phyloP scores from a whole-genome alignment of 345 rosid species.

The Laguncularia racemosa region DNA sequence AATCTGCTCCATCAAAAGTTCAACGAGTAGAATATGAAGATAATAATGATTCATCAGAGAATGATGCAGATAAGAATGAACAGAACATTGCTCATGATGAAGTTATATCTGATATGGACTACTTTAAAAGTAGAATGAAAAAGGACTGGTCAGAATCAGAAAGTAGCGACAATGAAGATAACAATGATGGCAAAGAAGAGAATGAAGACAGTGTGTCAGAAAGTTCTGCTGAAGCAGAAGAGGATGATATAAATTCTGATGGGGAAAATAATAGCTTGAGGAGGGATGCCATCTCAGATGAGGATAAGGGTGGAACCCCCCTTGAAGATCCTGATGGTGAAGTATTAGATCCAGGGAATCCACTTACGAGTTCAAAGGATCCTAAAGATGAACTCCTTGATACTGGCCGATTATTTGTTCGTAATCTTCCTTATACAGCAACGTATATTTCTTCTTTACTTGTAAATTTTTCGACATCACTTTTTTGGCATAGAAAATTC shows the following conservation, averaged over 20 bases:
- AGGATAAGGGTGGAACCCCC: conserved; percentile 23
- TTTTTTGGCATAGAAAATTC: neutral
- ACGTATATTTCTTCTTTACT: conserved; percentile 29
- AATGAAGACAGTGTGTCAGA: conserved; percentile 15
- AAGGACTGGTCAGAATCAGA: conserved; percentile 73
- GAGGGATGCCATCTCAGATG: conserved; percentile 13
- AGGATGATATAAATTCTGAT: conserved; percentile 9
- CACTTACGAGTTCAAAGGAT: conserved; percentile 24
- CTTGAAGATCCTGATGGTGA: conserved; percentile 31
- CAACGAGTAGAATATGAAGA: conserved; percentile 7
- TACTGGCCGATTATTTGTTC: conserved; percentile 71
- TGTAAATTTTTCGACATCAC: conserved; percentile 3
- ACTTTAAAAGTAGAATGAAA: conserved; percentile 82
- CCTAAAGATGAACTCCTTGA: conserved; percentile 31
- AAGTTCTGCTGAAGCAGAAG: conserved; percentile 15
- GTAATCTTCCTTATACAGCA: conserved; percentile 74
- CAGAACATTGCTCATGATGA: conserved; percentile 30
- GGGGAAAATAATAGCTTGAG: conserved; percentile 8
- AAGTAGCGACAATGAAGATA: conserved; percentile 27
- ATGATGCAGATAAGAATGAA: conserved; percentile 20
- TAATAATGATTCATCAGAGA: conserved; percentile 12
- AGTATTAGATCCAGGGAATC: conserved; percentile 22
- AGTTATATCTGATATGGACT: conserved; percentile 71
- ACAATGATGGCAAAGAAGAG: conserved; percentile 12
- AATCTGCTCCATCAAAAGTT: conserved; percentile 12